These are phyloP conservation scores for Trichoderma simmonsii DNA, from an alignment of 2,329 filamentous ascomycete genomes.

Conservation along the genomic window DNA sequence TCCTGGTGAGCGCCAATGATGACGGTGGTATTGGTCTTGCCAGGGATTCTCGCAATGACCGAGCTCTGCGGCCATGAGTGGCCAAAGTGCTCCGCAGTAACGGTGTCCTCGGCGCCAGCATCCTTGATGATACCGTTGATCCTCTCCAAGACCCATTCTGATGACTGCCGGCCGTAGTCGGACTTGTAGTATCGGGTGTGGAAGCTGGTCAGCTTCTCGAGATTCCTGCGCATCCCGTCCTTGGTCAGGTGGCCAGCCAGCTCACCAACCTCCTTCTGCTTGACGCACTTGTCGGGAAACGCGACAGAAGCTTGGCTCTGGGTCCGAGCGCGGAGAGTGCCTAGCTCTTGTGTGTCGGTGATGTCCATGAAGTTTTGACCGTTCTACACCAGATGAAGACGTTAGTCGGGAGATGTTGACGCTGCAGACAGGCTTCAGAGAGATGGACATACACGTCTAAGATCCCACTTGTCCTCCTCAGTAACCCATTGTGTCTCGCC, in stretches of 20 bases:
- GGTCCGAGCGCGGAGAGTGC: slow-evolving; percentile 38
- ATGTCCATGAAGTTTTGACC: slow-evolving; percentile 94
- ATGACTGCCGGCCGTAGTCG: slow-evolving; percentile 75
- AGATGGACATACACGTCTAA: slow-evolving; percentile 65
- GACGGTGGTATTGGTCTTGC: slow-evolving; percentile 77
- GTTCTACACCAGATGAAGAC: slow-evolving; percentile 49
- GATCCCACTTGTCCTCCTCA: slow-evolving; percentile 91
- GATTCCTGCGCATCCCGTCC: slow-evolving; percentile 70
- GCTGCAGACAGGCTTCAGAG: not conserved
- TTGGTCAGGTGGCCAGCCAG: slow-evolving; percentile 70
- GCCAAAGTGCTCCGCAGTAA: slow-evolving; percentile 68
- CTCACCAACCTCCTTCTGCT: slow-evolving; percentile 63
- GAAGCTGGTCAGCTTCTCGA: slow-evolving; percentile 75
- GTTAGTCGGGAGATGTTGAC: not conserved
- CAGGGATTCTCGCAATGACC: slow-evolving; percentile 88
- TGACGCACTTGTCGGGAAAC: slow-evolving; percentile 64
- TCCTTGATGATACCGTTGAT: slow-evolving; percentile 69
- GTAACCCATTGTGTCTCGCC: slow-evolving; percentile 83
- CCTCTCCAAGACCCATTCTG: slow-evolving; percentile 77
- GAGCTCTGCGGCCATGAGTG: slow-evolving; percentile 89
- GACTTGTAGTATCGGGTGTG: slow-evolving; percentile 82
- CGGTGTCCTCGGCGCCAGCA: slow-evolving; percentile 66
- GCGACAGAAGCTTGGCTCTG: slow-evolving; percentile 39
- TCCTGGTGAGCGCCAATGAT: slow-evolving; percentile 93
- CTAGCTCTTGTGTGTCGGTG: slow-evolving; percentile 65